Conservation (phyloP, 441 rosid species). For the Biscutella laevigata region DNA sequence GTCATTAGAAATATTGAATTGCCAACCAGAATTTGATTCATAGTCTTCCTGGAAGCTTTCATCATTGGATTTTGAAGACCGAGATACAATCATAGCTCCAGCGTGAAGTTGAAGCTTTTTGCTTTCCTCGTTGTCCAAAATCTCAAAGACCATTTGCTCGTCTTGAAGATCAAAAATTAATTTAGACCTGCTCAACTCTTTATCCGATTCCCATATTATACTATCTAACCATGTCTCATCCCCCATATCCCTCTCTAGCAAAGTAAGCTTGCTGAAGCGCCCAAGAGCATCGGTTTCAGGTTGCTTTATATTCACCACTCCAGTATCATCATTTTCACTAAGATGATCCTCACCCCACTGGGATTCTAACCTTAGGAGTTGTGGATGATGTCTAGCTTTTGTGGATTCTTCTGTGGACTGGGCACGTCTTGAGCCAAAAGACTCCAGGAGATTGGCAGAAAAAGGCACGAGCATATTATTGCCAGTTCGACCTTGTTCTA, state of each 20-base stretch:
- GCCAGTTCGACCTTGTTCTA: conserved; percentile 30
- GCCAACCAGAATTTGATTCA: conserved; percentile 60
- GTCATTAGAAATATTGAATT: conserved; percentile 94
- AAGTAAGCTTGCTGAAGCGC: conserved; percentile 41
- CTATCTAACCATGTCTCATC: conserved; percentile 83
- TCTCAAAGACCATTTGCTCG: conserved; percentile 92
- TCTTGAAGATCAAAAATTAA: conserved; percentile 92
- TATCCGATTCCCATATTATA: conserved; percentile 72
- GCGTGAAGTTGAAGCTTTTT: conserved; percentile 76
- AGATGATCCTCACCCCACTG: conserved; percentile 33
- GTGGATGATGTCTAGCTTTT: conserved; percentile 63
- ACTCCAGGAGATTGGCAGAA: conserved; percentile 45
- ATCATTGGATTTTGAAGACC: conserved; percentile 40
- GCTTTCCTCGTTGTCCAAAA: conserved; percentile 58
- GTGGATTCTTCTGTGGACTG: conserved; percentile 23
- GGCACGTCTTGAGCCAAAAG: conserved; percentile 40
- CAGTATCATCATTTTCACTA: conserved; percentile 24
- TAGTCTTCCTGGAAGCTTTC: conserved; percentile 40
- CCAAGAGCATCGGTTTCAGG: conserved; percentile 36
- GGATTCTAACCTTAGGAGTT: conserved; percentile 78
- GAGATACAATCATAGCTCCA: conserved; percentile 83
- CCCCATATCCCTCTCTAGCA: conserved; percentile 53
- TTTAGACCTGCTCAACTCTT: conserved; percentile 49
- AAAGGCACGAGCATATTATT: conserved; percentile 26
- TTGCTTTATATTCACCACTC: conserved; percentile 35